Base-by-base conservation (phyloP, 148 eudicot species). In the Cornus controversa region DNA sequence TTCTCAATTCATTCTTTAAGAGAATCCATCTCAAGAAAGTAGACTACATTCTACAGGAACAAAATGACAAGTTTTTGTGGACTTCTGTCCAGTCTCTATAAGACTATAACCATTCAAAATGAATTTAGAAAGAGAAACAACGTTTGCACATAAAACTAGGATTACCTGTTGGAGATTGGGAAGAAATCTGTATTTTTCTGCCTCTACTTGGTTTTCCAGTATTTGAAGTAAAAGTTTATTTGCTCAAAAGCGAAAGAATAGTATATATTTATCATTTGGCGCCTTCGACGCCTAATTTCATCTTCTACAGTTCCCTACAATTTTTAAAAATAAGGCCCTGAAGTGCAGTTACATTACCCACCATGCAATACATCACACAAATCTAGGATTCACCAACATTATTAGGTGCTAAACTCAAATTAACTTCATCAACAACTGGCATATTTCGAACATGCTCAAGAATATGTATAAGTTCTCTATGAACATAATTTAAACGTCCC, bases 401-500 rank as follows among this genome's bases (percentile, higher is more conserved):
- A 71, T 80, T 77, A 66, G 80, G 73, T 20, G 66, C 78, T 75
- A 79, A 64, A 71, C 82, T 79, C 10, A 72, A 26, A 79, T 73
- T 26, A 62, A 54, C 77, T 78, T 78, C 86, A 69, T 84, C 73
- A 70, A 29, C 29, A 72, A 62, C 78, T 50, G 89, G 84, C 86
- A 91, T 87, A 68, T 73, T 75, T 45, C 75, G 85, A 24, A 91
- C 86, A 66, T 79, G 77, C 73, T 82, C 85, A 81, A 89, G 83
- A 34, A 91, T 82, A 57, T 81, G 81, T 18, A 75, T 78, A 23
- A 89, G 89, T 80, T 89, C 89, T 69, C 66, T 75, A 54, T 83
- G 84, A 58, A 80, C 88, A 86, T 70, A 87, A 75, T 67, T 57
- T 77, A 78, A 89, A 15, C 89, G 86, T 79, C 86, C 87, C 82